phyloP scores from a whole-genome alignment of 768 basidiomycete species.

The Ramaria sp. region DNA sequence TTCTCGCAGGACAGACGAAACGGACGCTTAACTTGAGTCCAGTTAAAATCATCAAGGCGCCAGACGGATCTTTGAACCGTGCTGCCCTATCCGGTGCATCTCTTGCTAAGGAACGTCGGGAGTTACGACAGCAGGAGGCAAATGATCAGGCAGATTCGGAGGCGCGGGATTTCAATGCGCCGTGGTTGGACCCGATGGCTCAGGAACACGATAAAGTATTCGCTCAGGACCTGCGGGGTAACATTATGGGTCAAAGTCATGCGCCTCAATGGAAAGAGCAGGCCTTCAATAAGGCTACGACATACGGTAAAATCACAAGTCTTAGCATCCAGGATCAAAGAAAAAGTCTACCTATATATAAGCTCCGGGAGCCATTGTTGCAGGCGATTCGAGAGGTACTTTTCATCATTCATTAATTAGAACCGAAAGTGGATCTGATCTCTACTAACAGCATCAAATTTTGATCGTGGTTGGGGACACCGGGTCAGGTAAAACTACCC shows the following conservation, averaged over 20 bases:
- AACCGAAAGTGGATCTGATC: constrained; percentile 15
- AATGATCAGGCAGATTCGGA: constrained; percentile 94
- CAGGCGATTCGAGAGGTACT: constrained; percentile 83
- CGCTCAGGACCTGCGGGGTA: constrained; percentile 83
- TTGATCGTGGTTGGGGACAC: constrained; percentile 98
- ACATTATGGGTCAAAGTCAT: constrained; percentile 69
- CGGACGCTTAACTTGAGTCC: constrained; percentile 91
- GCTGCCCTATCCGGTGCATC: constrained; percentile 92
- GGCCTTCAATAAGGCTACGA: constrained; percentile 90
- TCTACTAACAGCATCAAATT: constrained; percentile 80
- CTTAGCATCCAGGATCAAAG: constrained; percentile 92
- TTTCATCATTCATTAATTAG: constrained; percentile 13
- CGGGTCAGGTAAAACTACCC: constrained; percentile 97
- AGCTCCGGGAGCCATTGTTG: constrained; percentile 80
- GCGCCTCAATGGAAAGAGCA: constrained; percentile 86
- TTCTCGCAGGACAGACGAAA: constrained; percentile 94
- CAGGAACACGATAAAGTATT: constrained; percentile 78
- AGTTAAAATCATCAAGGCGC: constrained; percentile 97
- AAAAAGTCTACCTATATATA: constrained; percentile 86
- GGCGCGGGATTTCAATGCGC: constrained; percentile 86
- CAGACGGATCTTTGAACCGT: constrained; percentile 92
- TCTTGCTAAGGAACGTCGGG: constrained; percentile 88
- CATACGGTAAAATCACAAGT: constrained; percentile 85
- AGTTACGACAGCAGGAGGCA: constrained; percentile 86
- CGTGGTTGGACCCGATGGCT: constrained; percentile 98